Evolutionary conservation across 306 rosid genomes (phyloP).

Genomic region (Quercus engelmannii): DNA sequence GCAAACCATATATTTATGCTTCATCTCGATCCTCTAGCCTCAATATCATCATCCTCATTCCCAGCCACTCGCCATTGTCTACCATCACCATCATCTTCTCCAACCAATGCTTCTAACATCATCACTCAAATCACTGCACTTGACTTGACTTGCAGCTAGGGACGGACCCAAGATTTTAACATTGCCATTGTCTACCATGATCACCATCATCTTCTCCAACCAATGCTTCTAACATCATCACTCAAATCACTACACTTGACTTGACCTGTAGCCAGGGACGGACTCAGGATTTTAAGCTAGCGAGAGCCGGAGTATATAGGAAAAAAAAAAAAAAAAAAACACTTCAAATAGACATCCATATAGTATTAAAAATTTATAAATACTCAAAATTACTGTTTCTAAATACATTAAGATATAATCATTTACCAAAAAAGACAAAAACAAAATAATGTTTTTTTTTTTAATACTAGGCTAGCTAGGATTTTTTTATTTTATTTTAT

Average conservation of each 20-base stretch:
- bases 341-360: too few species aligned
- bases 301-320: too few species aligned
- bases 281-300: too few species aligned
- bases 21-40: neutral
- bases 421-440: too few species aligned
- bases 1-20: neutral
- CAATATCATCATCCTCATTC: neutral
- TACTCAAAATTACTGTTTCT: too few species aligned
- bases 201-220: neutral
- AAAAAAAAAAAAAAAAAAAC: too few species aligned
- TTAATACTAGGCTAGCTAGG: too few species aligned
- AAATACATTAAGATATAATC: too few species aligned
- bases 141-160: neutral
- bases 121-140: neutral
- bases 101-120: neutral
- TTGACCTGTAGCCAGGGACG: neutral
- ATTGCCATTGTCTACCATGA: conserved; percentile 1
- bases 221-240: neutral
- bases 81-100: neutral
- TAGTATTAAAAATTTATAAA: too few species aligned
- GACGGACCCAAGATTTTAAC: too few species aligned
- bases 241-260: neutral
- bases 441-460: too few species aligned
- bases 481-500: too few species aligned
- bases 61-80: conserved; percentile 4